Evolutionary conservation across 2,329 filamentous ascomycete species (phyloP).

Genomic region (Sarocladium kiliense): DNA sequence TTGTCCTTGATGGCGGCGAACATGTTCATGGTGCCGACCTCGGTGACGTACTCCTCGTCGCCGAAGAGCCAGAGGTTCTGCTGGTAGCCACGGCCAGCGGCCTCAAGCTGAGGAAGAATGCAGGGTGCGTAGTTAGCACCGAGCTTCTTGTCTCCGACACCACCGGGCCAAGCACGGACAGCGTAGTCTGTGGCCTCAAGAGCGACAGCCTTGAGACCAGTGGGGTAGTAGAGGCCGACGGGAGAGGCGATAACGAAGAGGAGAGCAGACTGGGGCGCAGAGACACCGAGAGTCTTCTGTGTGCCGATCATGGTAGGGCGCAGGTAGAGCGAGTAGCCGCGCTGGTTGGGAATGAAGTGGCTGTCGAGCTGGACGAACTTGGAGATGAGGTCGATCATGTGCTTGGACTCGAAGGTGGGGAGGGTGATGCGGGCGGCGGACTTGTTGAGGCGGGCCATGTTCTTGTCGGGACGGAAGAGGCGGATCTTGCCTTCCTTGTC

Average conservation of each 20-base stretch:
- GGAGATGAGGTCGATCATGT: slow-evolving; percentile 75
- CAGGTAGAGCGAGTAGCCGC: slow-evolving; percentile 92
- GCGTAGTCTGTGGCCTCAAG: slow-evolving; percentile 96
- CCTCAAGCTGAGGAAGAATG: slow-evolving; percentile 92
- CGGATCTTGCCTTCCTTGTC: slow-evolving; percentile 73
- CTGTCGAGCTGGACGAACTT: slow-evolving; percentile 76
- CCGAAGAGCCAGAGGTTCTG: slow-evolving; percentile 99
- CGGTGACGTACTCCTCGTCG: slow-evolving; percentile 90
- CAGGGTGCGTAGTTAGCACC: slow-evolving; percentile 99
- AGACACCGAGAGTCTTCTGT: slow-evolving; percentile 87
- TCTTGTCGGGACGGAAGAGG: slow-evolving; percentile 90
- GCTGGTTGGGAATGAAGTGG: slow-evolving; percentile 80
- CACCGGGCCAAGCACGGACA: slow-evolving; percentile 94
- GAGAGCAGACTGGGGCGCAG: slow-evolving; percentile 84
- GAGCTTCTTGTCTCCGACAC: slow-evolving; percentile 96
- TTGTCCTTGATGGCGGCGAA: slow-evolving; percentile 83
- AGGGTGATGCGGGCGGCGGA: slow-evolving; percentile 88
- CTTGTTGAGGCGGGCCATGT: slow-evolving; percentile 93
- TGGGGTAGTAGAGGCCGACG: slow-evolving; percentile 96
- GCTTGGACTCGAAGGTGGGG: slow-evolving; percentile 72
- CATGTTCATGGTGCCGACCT: slow-evolving; percentile 99
- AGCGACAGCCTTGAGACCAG: slow-evolving; percentile 94
- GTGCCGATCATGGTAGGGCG: slow-evolving; percentile 97
- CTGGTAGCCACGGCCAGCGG: slow-evolving; percentile 86
- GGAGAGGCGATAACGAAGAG: slow-evolving; percentile 94